These are phyloP conservation scores for Mycena galericulata DNA, from an alignment of 768 basidiomycete genomes.

Conservation along the genomic window DNA sequence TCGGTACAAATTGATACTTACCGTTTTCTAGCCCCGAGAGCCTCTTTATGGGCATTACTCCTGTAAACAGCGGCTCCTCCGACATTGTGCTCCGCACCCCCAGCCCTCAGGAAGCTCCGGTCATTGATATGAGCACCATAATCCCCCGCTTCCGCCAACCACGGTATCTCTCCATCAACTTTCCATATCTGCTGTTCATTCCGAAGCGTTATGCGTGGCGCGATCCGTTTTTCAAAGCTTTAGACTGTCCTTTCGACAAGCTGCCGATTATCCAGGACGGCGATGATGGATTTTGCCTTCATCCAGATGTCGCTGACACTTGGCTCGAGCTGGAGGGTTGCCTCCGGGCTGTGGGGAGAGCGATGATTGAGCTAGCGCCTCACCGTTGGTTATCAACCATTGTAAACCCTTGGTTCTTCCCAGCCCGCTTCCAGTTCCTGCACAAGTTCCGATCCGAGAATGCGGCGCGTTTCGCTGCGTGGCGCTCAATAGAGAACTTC, in stretches of 20 bases:
- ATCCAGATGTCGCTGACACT: background rate
- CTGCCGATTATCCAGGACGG: background rate
- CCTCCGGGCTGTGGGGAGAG: background rate
- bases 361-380: background rate
- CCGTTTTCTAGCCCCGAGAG: background rate
- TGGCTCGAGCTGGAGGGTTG: background rate
- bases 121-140: background rate
- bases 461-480: background rate
- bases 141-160: background rate
- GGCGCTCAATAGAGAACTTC: background rate
- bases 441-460: background rate
- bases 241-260: background rate
- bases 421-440: constrained; percentile 1
- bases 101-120: background rate
- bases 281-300: background rate
- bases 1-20: background rate
- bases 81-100: background rate
- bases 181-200: constrained; percentile 1
- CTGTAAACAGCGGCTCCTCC: background rate
- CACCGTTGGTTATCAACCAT: rapidly evolving
- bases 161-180: background rate
- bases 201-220: background rate
- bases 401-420: constrained; percentile 3
- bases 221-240: background rate
- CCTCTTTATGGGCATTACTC: constrained; percentile 5